Evolutionary conservation across 2,329 filamentous ascomycete genomes (phyloP), one percentile per base, ranked within the genome.

Genomic region (Cladosporium sp.): DNA sequence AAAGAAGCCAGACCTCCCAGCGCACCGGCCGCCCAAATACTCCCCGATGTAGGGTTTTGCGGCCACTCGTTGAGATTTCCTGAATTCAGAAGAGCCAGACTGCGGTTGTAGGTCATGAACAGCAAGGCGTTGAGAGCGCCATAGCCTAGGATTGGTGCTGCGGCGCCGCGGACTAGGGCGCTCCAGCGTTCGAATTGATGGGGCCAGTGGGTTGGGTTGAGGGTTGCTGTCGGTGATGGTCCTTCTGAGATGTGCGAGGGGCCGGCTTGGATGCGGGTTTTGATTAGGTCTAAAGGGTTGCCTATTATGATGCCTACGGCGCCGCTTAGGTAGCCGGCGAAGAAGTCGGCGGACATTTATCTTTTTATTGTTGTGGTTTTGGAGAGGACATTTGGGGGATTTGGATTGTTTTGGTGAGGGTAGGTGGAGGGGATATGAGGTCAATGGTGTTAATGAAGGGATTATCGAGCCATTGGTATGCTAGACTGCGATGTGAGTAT

Each of bases 101-200:
- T 84, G 51, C 88, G 85, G 66, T 95, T 95, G 72, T 96, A 97
- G 1, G 86, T 84, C 58, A 92, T 82, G 69, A 95, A 96, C 16
- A 96, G 82, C 13, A 96, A 73, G 33, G 89, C 90, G 65, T 96
- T 96, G 53, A 97, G 78, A 16, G 88, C 89, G 55, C 92, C 92
- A 69, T 95, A 95, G 58, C 88, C 88, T 4, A 95, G 73, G 32
- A 95, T 84, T 0, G 92, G 92, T 30, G 90, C 90, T 19, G 91
- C 86, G 9, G 86, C 82, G 55, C 92, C 92, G 75, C 62, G 63
- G 32, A 60, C 60, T 13, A 66, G 55, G 13, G 62, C 51, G 1
- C 58, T 57, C 53, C 59, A 60, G 43, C 55, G 55, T 42, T 54
- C 39, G 27, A 52, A 43, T 3, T 50, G 39, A 18, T 25, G 22